Evolutionary conservation across 2,329 filamentous ascomycete genomes (phyloP).

Genomic region (Hypocrella siamensis): DNA sequence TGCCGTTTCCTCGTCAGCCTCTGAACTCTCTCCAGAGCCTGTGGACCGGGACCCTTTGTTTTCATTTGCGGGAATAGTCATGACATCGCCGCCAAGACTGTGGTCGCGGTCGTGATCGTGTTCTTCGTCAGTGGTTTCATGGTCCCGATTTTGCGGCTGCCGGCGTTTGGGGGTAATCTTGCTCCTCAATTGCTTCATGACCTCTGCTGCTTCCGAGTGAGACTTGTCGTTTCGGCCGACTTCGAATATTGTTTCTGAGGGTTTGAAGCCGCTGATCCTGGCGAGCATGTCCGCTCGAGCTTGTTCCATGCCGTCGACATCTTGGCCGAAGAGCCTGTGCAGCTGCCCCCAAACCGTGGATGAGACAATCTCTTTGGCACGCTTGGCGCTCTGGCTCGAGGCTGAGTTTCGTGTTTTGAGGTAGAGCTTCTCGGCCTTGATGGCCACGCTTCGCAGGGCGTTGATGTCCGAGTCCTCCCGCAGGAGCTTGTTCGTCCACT

Average conservation of each 20-base stretch:
- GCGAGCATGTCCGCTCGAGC: slow-evolving; percentile 77
- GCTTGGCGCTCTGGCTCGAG: slow-evolving; percentile 76
- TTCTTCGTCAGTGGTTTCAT: slow-evolving; percentile 11
- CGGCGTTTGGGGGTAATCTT: slow-evolving; percentile 46
- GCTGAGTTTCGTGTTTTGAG: slow-evolving; percentile 79
- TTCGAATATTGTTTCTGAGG: slow-evolving; percentile 93
- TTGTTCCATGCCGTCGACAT: slow-evolving; percentile 47
- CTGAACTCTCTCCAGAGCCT: background rate
- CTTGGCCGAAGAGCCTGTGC: slow-evolving; percentile 66
- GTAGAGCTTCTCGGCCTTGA: slow-evolving; percentile 87
- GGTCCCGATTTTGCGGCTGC: slow-evolving; percentile 23
- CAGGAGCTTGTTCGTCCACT: slow-evolving; percentile 71
- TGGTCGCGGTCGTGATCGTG: slow-evolving; percentile 13
- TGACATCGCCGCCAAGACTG: slow-evolving; percentile 1
- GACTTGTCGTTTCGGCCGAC: slow-evolving; percentile 59
- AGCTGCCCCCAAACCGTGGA: slow-evolving; percentile 57
- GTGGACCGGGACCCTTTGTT: background rate
- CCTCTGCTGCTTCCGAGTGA: slow-evolving; percentile 50
- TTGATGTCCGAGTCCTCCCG: slow-evolving; percentile 60
- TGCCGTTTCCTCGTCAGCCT: slow-evolving; percentile 16
- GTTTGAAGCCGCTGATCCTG: slow-evolving; percentile 74
- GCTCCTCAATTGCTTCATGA: slow-evolving; percentile 58
- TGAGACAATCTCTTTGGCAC: slow-evolving; percentile 61
- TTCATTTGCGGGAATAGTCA: slow-evolving; percentile 1
- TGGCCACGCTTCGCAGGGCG: slow-evolving; percentile 55